Evolutionary conservation across 2,329 filamentous ascomycete genomes (phyloP), one percentile per base, ranked within the genome.

Genomic region (Scopulariopsis brevicaulis): DNA sequence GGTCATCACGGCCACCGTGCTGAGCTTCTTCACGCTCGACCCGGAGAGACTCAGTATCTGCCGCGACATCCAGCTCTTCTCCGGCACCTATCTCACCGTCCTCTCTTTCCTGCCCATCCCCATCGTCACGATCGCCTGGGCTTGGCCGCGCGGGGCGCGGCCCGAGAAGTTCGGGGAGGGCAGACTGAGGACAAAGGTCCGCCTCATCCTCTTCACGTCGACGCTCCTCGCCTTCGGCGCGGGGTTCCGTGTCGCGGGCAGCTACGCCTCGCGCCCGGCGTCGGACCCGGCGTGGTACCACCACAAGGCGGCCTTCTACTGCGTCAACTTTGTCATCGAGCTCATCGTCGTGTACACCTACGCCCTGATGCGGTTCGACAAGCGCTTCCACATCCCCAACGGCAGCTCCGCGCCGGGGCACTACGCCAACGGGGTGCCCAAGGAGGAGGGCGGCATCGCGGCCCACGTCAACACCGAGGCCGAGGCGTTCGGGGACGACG

Each of bases 281-380:
- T 73, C 52, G 12, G 50, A 82, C 59, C 83, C 87, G 1, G 85
- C 84, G 5, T 88, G 85, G 79, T 93, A 85, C 67, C 80, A 90
- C 64, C 74, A 74, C 65, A 88, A 86, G 68, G 80, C 84, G 1
- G 83, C 81, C 64, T 96, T 90, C 74, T 96, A 94, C 73, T 72
- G 84, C 66, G 89, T 94, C 74, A 88, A 89, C 72, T 95, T 89
- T 66, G 74, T 74, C 18, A 76, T 92, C 43, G 91, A 96, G 70
- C 73, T 92, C 48, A 66, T 87, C 25, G 83, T 90, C 43, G 77
- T 93, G 4, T 79, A 77, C 57, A 72, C 85, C 10, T 93, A 89
- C 70, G 78, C 85, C 0, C 65, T 87, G 18, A 70, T 79, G 22
- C 80, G 90, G 35, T 84, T 94, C 61, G 91, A 96, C 68, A 77